These are phyloP conservation scores for Chlorella sp. DNA, from an alignment of 139 green algal species.

Conservation along the genomic window DNA sequence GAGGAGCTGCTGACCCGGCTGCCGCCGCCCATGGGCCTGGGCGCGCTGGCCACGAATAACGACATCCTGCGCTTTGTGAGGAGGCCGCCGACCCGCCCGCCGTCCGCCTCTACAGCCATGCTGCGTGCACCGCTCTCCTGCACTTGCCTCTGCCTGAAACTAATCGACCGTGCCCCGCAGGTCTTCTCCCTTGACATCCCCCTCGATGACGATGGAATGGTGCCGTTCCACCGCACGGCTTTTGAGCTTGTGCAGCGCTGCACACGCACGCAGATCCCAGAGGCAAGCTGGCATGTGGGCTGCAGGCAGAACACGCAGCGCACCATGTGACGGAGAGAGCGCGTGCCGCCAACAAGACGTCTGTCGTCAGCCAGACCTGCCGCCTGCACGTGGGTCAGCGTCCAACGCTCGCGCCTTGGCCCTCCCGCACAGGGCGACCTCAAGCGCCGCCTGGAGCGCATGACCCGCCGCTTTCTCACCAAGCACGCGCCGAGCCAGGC, in stretches of 20 bases:
- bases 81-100: no score
- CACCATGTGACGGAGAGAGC: no score
- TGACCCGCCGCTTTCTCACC: conserved; percentile 69
- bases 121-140: no score
- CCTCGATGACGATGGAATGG: conserved; percentile 61
- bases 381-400: no score
- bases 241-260: conserved; percentile 74
- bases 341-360: no score
- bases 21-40: conserved; percentile 72
- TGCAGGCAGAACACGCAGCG: no score
- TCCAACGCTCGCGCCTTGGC: no score
- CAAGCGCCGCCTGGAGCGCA: conserved; percentile 60
- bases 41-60: conserved; percentile 51
- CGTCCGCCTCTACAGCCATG: no score
- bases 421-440: conserved; percentile 39
- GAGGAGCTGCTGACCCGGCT: conserved; percentile 68
- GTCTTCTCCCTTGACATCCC: conserved; percentile 83
- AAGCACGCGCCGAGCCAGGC: conserved; percentile 28
- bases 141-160: no score
- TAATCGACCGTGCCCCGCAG: neutral
- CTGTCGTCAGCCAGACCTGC: no score
- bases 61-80: conserved; percentile 76
- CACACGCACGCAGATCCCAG: conserved; percentile 65
- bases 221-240: conserved; percentile 65
- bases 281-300: conserved; percentile 48